Evolutionary conservation across 257 asterid species (phyloP).

Genomic region (Solanum piurae): DNA sequence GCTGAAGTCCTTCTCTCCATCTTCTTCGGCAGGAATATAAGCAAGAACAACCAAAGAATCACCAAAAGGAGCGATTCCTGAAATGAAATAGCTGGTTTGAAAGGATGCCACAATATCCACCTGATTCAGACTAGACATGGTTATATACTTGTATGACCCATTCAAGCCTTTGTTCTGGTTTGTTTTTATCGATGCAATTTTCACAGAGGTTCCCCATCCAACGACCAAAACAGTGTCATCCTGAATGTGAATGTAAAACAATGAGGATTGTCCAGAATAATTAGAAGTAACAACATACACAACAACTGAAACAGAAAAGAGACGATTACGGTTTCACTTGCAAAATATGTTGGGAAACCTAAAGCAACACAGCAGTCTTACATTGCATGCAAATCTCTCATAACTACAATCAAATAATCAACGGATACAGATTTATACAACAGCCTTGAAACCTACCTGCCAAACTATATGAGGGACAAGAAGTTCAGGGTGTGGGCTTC

Average conservation of each 20-base stretch:
- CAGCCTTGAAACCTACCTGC: slow-evolving; percentile 56
- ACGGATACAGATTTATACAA: background rate
- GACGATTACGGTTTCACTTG: background rate
- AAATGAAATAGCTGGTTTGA: slow-evolving; percentile 86
- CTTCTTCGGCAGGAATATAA: slow-evolving; percentile 78
- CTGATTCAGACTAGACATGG: slow-evolving; percentile 70
- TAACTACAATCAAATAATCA: background rate
- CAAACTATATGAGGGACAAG: slow-evolving; percentile 93
- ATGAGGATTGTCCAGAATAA: slow-evolving; percentile 15
- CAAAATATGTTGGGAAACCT: background rate
- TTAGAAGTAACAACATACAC: background rate
- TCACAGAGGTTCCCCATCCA: slow-evolving; percentile 96
- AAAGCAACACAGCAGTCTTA: background rate
- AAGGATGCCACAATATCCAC: slow-evolving; percentile 97
- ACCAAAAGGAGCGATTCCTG: slow-evolving; percentile 98
- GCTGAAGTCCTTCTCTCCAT: slow-evolving; percentile 74
- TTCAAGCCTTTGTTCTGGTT: slow-evolving; percentile 49
- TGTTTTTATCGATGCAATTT: slow-evolving; percentile 69
- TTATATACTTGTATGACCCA: slow-evolving; percentile 54
- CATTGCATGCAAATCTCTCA: background rate
- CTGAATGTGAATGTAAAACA: slow-evolving; percentile 37
- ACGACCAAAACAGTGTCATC: slow-evolving; percentile 83
- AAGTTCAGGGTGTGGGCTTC: slow-evolving; percentile 93
- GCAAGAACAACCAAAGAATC: slow-evolving; percentile 94
- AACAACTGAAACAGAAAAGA: background rate